Base-by-base conservation (phyloP, 1,284 basidiomycete species). In the Volvariella surrecta region DNA sequence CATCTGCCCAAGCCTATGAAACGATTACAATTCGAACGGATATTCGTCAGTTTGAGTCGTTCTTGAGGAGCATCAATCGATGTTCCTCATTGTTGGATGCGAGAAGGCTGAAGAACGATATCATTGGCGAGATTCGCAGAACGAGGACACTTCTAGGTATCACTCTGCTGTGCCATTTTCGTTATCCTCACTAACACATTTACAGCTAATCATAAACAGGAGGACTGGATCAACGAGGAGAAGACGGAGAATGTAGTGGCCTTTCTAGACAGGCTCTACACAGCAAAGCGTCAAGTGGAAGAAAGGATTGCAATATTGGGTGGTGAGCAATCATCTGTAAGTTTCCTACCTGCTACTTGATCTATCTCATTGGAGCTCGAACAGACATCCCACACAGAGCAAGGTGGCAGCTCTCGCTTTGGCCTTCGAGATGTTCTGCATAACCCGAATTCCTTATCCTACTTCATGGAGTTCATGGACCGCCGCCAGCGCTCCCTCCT, bases 381-480 rank as follows among this genome's bases (percentile, higher is more conserved):
- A 45, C 58, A 66, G 41, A 52, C 61, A 22, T 52, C 62, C 7
- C 60, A 60, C 32, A 63, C 63, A 34, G 76, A 79, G 42, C 45
- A 61, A 3, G 52, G 54, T 37, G 54, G 61, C 30, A 71, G 70
- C 48, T 62, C 67, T 4, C 60, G 68, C 6, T 56, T 77, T 17
- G 69, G 72, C 0, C 67, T 92, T 4, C 76, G 85, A 32, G 82
- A 89, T 39, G 74, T 97, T 34, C 77, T 98, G 1, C 71, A 80
- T 28, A 92, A 92, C 52, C 90, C 93, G 0, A 86, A 82, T 21
- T 90, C 91, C 0, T 73, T 98, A 1, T 92, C 89, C 1, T 95
- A 95, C 59, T 91, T 95, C 66, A 94, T 97, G 81, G 95, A 99
- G 63, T 95, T 89, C 57, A 94, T 97, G 89, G 95, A 98, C 52